phyloP scores from a whole-genome alignment of 768 basidiomycete genomes.

The Kwoniella mangroviensis region DNA sequence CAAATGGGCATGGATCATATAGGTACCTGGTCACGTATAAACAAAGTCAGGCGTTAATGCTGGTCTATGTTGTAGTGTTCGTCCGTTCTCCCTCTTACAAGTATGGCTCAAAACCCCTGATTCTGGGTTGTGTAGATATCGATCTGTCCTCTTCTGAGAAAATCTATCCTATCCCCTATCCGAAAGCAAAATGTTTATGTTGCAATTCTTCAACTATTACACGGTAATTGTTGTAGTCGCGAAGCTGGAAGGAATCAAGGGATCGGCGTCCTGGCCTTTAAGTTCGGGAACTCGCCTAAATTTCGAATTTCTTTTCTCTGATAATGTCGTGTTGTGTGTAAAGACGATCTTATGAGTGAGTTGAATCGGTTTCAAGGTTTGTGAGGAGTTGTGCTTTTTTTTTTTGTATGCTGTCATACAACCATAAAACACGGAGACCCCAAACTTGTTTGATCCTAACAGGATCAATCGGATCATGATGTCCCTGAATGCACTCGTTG shows the following conservation, averaged over 20 bases:
- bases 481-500: neutral
- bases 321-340: neutral
- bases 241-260: neutral
- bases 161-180: neutral
- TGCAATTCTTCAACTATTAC: neutral
- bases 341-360: neutral
- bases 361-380: neutral
- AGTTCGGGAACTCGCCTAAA: neutral
- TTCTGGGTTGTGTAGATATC: too few species aligned
- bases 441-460: neutral
- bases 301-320: neutral
- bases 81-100: too few species aligned
- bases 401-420: neutral
- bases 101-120: too few species aligned
- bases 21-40: neutral
- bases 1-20: neutral
- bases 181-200: neutral
- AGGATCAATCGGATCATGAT: neutral
- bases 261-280: neutral
- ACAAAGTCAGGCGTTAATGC: neutral
- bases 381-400: neutral
- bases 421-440: neutral
- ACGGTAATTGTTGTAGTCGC: neutral
- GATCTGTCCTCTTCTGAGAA: too few species aligned
- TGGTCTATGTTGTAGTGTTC: too few species aligned